Evolutionary conservation across 129 eudicot genomes (phyloP), one percentile per base, ranked within the genome.

Genomic region (Smallanthus sonchifolius): DNA sequence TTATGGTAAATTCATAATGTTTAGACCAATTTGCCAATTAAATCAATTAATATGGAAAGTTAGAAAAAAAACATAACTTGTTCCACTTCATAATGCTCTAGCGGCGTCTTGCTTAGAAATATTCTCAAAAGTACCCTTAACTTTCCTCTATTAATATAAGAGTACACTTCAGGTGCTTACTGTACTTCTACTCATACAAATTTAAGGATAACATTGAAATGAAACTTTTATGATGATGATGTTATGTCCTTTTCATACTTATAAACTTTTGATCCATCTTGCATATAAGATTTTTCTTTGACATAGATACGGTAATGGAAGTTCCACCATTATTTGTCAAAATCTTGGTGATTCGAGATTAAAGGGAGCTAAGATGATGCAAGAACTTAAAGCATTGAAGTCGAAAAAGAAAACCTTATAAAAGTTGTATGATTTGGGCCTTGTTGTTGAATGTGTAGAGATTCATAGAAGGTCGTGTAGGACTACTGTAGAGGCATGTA

Each of bases 1-100:
- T 43, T 57, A 77, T 30, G 69, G 76, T 77, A 77, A 77, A 68
- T 68, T 69, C 75, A 59, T 44, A 59, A 43, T 47, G 40, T 32
- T 57, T 43, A 47, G 48, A 34, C 39, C 24, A 19, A 47, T 32
- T 56, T 44, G 60, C 17, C 59, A 40, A 67, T 14, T 51, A 38
- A 75, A 54, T 39, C 24, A 60, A 35, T 35, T 70, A 38, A 47
- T 77, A 77, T 15, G 44, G 56, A 68, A 45, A 45, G 70, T 11
- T 38, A 47, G 56, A 60, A 34, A 65, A 34, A 65, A 65, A n/a
- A 20, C 66, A 40, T 39, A 65, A 72, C 67, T n/a, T 40, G 19
- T 51, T 49, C 30, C 64, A 16, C 63, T 64, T 52, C 24, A 24
- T 45, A 47, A 69, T 30, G 60, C 19, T 32, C 24, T 44, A 10